Conservation (phyloP, 768 basidiomycete genomes). For the Omphalotus guepiniiformis region DNA sequence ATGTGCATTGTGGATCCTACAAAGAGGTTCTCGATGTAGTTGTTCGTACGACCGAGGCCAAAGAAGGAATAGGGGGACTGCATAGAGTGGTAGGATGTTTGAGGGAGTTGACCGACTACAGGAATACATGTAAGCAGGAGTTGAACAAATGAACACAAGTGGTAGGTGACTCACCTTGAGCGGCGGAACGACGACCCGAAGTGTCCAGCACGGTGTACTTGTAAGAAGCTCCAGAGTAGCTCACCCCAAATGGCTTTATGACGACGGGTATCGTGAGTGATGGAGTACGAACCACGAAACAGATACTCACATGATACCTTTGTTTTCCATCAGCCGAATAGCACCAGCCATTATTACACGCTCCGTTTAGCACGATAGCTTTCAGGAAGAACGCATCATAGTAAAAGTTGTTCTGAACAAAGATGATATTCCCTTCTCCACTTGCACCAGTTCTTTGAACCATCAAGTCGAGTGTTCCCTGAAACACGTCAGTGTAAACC, state of each 20-base stretch:
- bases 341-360: slow-evolving; percentile 83
- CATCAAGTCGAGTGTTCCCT: slow-evolving; percentile 91
- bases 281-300: too few relatives aligned
- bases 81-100: slow-evolving; percentile 88
- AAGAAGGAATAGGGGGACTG: slow-evolving; percentile 94
- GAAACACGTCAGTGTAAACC: slow-evolving; percentile 7
- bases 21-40: slow-evolving; percentile 98
- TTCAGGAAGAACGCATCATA: slow-evolving; percentile 99
- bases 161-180: too few relatives aligned
- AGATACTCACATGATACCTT: slow-evolving; percentile 64
- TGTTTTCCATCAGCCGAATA: slow-evolving; percentile 52
- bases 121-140: slow-evolving; percentile 1
- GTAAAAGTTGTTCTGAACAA: slow-evolving; percentile 96
- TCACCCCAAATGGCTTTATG: slow-evolving; percentile 83
- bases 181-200: slow-evolving; percentile 79
- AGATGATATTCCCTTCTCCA: slow-evolving; percentile 64
- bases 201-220: slow-evolving; percentile 97
- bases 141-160: slow-evolving; percentile 15
- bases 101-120: slow-evolving; percentile 86
- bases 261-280: slow-evolving; percentile 3
- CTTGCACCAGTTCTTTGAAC: slow-evolving; percentile 77
- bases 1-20: slow-evolving; percentile 85
- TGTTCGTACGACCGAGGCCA: slow-evolving; percentile 95
- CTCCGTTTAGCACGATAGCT: slow-evolving; percentile 92
- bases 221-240: slow-evolving; percentile 91